A percentile compares a stretch with the other conserved stretches of the same genome.
These are phyloP conservation scores for Cyphellophora attinorum DNA, from an alignment of 2,329 filamentous ascomycete genomes.

Conservation along the genomic window DNA sequence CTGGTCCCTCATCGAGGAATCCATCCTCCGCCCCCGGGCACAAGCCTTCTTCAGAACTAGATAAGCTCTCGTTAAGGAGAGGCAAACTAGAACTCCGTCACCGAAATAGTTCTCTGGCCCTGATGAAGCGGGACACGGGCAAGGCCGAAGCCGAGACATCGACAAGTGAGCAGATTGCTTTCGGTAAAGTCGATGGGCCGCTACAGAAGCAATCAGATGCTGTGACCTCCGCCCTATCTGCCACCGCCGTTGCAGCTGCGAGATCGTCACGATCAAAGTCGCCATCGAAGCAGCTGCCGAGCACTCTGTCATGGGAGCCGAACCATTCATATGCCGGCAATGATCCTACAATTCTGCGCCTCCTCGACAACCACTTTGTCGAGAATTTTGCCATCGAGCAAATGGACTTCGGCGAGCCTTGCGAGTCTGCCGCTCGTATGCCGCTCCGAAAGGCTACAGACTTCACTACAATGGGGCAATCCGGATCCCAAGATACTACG, in stretches of 20 bases:
- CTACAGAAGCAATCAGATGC: conserved; percentile 27
- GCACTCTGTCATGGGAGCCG: conserved; percentile 42
- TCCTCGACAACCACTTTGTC: conserved; percentile 76
- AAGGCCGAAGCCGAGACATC: conserved; percentile 58
- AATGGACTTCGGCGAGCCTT: conserved; percentile 65
- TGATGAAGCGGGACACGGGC: conserved; percentile 48
- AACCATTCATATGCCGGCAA: conserved; percentile 82
- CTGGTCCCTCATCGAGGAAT: background rate
- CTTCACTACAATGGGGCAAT: conserved; percentile 23
- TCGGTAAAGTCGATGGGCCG: conserved; percentile 53
- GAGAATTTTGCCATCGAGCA: conserved; percentile 53
- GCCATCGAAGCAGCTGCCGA: conserved; percentile 10
- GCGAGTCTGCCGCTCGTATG: conserved; percentile 54
- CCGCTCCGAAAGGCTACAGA: conserved; percentile 46
- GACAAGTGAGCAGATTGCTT: conserved; percentile 53
- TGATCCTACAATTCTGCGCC: conserved; percentile 50
- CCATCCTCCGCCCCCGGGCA: background rate
- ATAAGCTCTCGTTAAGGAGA: conserved; percentile 14
- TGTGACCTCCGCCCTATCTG: conserved; percentile 27
- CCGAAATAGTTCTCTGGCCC: conserved; percentile 48
- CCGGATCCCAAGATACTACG: background rate
- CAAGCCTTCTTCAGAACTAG: conserved; percentile 4
- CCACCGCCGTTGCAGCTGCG: conserved; percentile 22
- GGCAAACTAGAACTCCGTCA: conserved; percentile 27
- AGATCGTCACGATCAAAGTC: conserved; percentile 19